Evolutionary conservation across 2,329 filamentous ascomycete species (phyloP).

Genomic region (Venturia asperata): DNA sequence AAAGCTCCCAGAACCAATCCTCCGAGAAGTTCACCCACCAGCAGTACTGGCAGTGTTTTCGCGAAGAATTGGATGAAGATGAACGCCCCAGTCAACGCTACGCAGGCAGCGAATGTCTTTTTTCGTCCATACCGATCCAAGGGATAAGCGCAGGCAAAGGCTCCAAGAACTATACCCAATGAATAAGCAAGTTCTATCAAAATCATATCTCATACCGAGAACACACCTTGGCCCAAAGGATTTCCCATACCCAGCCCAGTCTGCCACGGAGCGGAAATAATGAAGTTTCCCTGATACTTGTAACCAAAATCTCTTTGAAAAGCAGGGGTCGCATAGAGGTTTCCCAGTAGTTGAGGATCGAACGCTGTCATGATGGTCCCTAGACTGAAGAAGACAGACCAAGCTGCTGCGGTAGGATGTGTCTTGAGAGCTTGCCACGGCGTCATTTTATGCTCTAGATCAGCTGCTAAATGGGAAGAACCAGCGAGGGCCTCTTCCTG

Average conservation of each 20-base stretch:
- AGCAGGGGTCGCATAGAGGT: conserved; percentile 56
- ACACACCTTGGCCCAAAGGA: conserved; percentile 35
- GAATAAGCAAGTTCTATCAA: background rate
- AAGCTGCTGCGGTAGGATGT: conserved; percentile 79
- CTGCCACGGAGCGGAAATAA: conserved; percentile 42
- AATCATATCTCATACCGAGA: background rate
- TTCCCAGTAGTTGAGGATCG: conserved; percentile 73
- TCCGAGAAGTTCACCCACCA: conserved; percentile 42
- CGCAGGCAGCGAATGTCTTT: conserved; percentile 40
- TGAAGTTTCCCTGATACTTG: conserved; percentile 33
- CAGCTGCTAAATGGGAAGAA: conserved; percentile 24
- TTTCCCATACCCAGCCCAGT: conserved; percentile 42
- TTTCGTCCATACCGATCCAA: conserved; percentile 42
- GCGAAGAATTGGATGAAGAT: conserved; percentile 46
- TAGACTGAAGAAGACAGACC: conserved; percentile 78
- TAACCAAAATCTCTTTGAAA: conserved; percentile 43
- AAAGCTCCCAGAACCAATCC: conserved; percentile 44
- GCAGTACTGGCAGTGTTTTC: conserved; percentile 36
- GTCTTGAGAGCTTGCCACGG: conserved; percentile 60
- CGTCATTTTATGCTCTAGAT: conserved; percentile 50
- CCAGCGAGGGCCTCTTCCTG: background rate
- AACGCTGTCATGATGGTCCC: conserved; percentile 91
- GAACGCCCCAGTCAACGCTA: conserved; percentile 38
- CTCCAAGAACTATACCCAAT: conserved; percentile 30
- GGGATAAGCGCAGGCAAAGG: conserved; percentile 43